Evolutionary conservation across 2,329 filamentous ascomycete species (phyloP).

Genomic region (Pseudogymnoascus destructans): DNA sequence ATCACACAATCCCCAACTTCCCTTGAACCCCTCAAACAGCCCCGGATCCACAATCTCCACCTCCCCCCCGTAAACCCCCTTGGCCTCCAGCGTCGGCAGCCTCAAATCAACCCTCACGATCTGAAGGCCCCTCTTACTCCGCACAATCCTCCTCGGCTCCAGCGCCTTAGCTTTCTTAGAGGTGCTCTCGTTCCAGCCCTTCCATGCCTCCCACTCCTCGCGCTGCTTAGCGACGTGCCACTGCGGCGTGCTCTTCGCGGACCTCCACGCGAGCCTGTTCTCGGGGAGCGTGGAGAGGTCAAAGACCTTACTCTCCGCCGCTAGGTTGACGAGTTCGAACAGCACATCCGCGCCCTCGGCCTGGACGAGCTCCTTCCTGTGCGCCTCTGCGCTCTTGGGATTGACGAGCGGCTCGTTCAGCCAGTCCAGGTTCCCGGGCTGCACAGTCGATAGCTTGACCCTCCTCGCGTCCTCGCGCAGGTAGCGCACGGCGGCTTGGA

Average conservation of each 20-base stretch:
- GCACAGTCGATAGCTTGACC: conserved; percentile 36
- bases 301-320: conserved; percentile 41
- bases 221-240: conserved; percentile 53
- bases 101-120: conserved; percentile 20
- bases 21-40: conserved; percentile 24
- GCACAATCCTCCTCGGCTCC: conserved; percentile 16
- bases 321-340: conserved; percentile 50
- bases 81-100: conserved; percentile 20
- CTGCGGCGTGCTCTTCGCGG: conserved; percentile 47
- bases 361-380: conserved; percentile 38
- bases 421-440: conserved; percentile 47
- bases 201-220: conserved; percentile 53
- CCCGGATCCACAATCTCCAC: conserved; percentile 24
- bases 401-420: conserved; percentile 46
- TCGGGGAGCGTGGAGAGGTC: conserved; percentile 44
- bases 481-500: conserved; percentile 54
- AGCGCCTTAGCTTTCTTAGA: conserved; percentile 38
- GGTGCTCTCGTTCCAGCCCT: conserved; percentile 42
- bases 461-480: conserved; percentile 54
- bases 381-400: conserved; percentile 31
- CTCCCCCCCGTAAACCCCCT: conserved; percentile 19
- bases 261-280: conserved; percentile 53
- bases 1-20: conserved; percentile 16
- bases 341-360: conserved; percentile 52
- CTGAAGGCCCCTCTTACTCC: conserved; percentile 14